Base-by-base conservation (phyloP, 1,284 basidiomycete genomes). In the Trichosporon inkin region DNA sequence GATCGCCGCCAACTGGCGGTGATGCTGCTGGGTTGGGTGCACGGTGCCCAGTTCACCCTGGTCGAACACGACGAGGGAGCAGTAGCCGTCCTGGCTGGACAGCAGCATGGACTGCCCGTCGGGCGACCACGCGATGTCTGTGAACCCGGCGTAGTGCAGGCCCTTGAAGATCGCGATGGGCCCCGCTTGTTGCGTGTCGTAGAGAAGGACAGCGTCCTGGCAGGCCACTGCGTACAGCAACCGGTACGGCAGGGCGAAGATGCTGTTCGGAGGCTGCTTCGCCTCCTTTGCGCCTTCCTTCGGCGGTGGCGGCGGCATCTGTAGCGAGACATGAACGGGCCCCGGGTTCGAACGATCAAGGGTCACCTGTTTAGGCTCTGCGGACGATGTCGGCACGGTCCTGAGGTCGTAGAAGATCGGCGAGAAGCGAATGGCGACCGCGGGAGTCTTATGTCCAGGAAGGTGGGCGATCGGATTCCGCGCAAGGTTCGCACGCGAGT, bases 181-280 rank as follows among this genome's bases (percentile, higher is more conserved):
- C 0, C 89, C 86, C 1, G 91, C 84, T 80, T 99, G 95, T 77
- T 99, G 95, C 3, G 95, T 98, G 76, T 99, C 95, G 77, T 99
- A 95, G 59, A 99, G 88, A 57, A 91, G 84, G 20, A 99, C 87
- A 1, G 90, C 89, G 75, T 99, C 95, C 85, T 94, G 96, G 22
- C 95, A 98, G 44, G 93, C 90, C 10, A 99, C 91, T 0, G 96
- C 93, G 72, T 91, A 99, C 41, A 98, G 79, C 87, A 98, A 91
- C 51, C 95, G 84, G 75, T 98, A 97, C 0, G 93, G 91, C 55
- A 98, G 78, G 11, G 89, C 86, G 74, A 99, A 96, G 7, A 96
- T 82, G 24, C 71, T 73, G 2, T 71, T 71, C 10, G 75, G 60
- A 1, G 67, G 54, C 44, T 59, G 66, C 24, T 55, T 47, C 57